Conservation (phyloP, 345 rosid species). For the Hibiscus trionum region DNA sequence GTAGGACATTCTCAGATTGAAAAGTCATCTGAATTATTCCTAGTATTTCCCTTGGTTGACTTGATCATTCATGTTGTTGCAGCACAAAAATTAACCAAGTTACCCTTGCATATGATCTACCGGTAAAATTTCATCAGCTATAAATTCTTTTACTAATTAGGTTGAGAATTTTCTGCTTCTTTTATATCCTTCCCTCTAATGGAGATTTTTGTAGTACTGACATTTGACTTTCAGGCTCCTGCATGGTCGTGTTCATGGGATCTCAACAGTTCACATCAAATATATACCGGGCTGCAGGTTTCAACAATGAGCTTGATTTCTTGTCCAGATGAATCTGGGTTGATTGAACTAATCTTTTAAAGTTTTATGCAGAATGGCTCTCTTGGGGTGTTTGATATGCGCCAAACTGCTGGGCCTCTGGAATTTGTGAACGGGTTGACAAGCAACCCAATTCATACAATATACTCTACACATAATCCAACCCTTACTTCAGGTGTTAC, state of each 20-base stretch:
- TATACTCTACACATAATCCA: conserved; percentile 32
- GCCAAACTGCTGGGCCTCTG: conserved; percentile 58
- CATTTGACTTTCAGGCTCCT: conserved; percentile 41
- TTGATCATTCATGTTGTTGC: conserved; percentile 21
- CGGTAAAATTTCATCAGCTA: conserved; percentile 32
- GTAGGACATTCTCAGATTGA: conserved; percentile 21
- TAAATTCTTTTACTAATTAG: neutral
- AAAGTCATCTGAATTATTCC: conserved; percentile 2
- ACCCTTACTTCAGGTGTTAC: conserved; percentile 29
- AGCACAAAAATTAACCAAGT: conserved; percentile 71
- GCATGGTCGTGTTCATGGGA: conserved; percentile 99
- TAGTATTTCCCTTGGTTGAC: conserved; percentile 6
- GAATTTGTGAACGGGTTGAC: conserved; percentile 53
- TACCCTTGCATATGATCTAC: conserved; percentile 60
- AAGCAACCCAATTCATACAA: conserved; percentile 67
- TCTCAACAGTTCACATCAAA: conserved; percentile 41
- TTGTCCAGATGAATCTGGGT: neutral
- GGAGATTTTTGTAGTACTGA: conserved; percentile 1
- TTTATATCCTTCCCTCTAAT: neutral
- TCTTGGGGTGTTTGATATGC: conserved; percentile 69
- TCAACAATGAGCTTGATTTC: conserved; percentile 13
- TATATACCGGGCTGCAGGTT: conserved; percentile 90
- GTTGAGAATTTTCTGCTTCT: neutral
- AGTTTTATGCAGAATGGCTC: conserved; percentile 49
- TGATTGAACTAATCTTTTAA: neutral